phyloP scores from a whole-genome alignment of 116 monocot genomes.

The Posidonia oceanica region DNA sequence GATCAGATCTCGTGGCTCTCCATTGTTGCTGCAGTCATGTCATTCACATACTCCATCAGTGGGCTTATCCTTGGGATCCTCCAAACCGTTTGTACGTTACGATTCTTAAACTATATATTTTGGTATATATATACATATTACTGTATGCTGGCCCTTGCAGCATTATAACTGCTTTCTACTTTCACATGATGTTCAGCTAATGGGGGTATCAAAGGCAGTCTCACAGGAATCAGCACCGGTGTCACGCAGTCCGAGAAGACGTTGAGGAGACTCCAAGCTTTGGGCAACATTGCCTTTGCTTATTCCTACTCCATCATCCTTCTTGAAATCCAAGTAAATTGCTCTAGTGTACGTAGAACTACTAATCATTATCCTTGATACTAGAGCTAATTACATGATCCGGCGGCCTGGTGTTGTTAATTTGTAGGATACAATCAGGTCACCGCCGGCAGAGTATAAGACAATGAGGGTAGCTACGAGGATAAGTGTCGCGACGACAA shows the following conservation, averaged over 20 bases:
- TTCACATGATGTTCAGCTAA: constrained; percentile 22
- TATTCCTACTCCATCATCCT: constrained; percentile 90
- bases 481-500: constrained; percentile 54
- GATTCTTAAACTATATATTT: too few species aligned
- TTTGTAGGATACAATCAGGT: constrained; percentile 62
- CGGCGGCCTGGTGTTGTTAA: too few species aligned
- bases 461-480: constrained; percentile 76
- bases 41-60: constrained; percentile 91
- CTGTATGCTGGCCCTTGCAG: too few species aligned
- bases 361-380: too few species aligned
- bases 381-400: not conserved
- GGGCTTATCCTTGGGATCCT: constrained; percentile 70
- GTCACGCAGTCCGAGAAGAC: constrained; percentile 49
- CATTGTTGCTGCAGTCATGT: constrained; percentile 87
- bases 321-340: constrained; percentile 72
- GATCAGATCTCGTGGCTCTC: constrained; percentile 95
- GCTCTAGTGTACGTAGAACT: too few species aligned
- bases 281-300: constrained; percentile 93
- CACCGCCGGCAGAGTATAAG: constrained; percentile 74
- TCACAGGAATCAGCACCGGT: constrained; percentile 60
- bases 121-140: too few species aligned
- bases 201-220: constrained; percentile 54
- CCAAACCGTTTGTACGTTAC: constrained; percentile 37
- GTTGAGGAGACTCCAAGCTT: constrained; percentile 77
- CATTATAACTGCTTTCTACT: too few species aligned